These are phyloP conservation scores for Pseudozyma pruni DNA, from an alignment of 1,284 basidiomycete genomes.

Conservation along the genomic window DNA sequence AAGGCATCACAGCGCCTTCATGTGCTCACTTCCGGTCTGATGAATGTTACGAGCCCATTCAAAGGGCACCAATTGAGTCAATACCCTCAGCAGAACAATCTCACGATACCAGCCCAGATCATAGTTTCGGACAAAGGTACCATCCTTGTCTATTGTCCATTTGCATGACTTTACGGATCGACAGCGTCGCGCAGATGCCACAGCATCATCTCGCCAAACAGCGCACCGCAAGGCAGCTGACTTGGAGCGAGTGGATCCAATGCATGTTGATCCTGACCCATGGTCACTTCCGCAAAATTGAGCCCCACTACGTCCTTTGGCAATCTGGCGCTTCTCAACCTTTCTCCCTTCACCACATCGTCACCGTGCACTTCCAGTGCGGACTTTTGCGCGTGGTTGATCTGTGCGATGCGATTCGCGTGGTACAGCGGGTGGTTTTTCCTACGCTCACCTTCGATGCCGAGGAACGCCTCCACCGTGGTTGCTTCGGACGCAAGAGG, in stretches of 20 bases:
- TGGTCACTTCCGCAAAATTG: constrained; percentile 45
- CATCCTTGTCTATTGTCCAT: too few relatives aligned
- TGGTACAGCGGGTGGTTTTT: constrained; percentile 62
- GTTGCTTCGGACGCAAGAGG: constrained; percentile 44
- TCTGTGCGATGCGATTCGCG: constrained; percentile 57
- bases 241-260: constrained; percentile 37
- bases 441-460: constrained; percentile 30
- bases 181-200: constrained; percentile 44
- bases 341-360: constrained; percentile 55
- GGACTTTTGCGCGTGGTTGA: constrained; percentile 56
- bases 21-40: too few relatives aligned
- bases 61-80: too few relatives aligned
- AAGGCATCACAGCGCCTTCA: too few relatives aligned
- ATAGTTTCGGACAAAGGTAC: too few relatives aligned
- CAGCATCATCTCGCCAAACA: constrained; percentile 55
- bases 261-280: constrained; percentile 55
- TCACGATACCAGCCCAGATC: too few relatives aligned
- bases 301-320: constrained; percentile 29
- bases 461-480: constrained; percentile 56
- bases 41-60: too few relatives aligned
- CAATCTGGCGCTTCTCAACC: constrained; percentile 37
- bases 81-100: too few relatives aligned
- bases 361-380: constrained; percentile 44
- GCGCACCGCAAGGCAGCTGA: constrained; percentile 43
- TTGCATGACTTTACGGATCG: too few relatives aligned